phyloP scores from a whole-genome alignment of 2,329 filamentous ascomycete species.

The Talaromyces funiculosus region DNA sequence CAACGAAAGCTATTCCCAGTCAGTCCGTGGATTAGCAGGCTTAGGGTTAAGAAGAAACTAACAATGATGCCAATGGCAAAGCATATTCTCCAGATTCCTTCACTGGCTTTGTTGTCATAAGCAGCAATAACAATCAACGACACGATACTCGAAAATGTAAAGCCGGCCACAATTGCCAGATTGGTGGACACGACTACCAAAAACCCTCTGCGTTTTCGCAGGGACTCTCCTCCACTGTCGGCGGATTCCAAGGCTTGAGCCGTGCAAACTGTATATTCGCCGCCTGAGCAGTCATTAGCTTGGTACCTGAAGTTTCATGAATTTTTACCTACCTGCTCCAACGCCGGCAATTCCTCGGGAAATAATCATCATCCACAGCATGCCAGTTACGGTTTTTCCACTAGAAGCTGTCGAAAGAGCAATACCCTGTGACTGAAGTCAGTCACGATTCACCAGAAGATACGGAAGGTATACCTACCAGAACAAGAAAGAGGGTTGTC shows the following conservation, averaged over 20 bases:
- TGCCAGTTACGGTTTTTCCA: slow-evolving; percentile 18
- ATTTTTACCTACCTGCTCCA: no score
- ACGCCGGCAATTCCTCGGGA: slow-evolving; percentile 43
- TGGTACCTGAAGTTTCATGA: no score
- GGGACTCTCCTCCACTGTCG: slow-evolving; percentile 43
- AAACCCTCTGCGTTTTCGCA: slow-evolving; percentile 49
- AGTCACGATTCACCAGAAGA: no score
- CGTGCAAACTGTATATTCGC: slow-evolving; percentile 51
- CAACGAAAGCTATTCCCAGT: no score
- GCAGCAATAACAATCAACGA: slow-evolving; percentile 49
- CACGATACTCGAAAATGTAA: slow-evolving; percentile 47
- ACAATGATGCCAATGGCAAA: slow-evolving; percentile 47
- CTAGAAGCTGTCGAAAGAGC: background rate
- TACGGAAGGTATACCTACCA: slow-evolving; percentile 45
- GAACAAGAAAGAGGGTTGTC: slow-evolving; percentile 44
- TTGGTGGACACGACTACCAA: slow-evolving; percentile 54
- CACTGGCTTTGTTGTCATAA: slow-evolving; percentile 40
- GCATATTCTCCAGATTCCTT: slow-evolving; percentile 47
- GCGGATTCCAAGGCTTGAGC: slow-evolving; percentile 47
- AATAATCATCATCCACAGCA: slow-evolving; percentile 36
- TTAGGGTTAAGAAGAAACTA: no score
- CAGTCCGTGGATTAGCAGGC: no score
- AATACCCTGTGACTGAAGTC: no score
- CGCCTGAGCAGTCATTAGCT: no score
- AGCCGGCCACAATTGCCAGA: slow-evolving; percentile 50